Evolutionary conservation across 768 basidiomycete genomes (phyloP).

Genomic region (Gymnopilus junonius): DNA sequence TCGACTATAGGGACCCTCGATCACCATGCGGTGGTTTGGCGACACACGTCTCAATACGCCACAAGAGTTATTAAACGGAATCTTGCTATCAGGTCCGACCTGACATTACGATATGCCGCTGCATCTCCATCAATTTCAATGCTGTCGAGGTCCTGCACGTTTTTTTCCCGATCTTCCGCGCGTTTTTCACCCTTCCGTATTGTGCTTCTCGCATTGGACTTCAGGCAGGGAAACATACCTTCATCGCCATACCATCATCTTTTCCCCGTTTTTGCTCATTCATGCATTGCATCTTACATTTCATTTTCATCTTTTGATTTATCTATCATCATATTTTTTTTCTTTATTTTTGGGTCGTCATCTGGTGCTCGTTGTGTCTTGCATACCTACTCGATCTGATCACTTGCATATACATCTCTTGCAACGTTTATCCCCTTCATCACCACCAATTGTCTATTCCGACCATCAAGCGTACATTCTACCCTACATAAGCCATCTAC

Average conservation of each 20-base stretch:
- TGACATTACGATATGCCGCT: conserved; percentile 2
- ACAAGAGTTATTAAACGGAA: conserved; percentile 1
- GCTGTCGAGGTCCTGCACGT: conserved; percentile 16
- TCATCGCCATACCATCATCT: conserved; percentile 3
- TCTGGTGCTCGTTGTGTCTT: not conserved
- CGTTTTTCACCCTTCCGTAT: conserved; percentile 14
- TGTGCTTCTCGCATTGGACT: conserved; percentile 3
- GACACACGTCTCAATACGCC: conserved; percentile 19
- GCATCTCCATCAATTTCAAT: conserved; percentile 7
- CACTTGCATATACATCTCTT: not conserved
- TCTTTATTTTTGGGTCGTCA: conserved; percentile 8
- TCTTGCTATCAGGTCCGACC: conserved; percentile 5
- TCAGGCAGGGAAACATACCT: conserved; percentile 3
- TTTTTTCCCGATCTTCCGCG: conserved; percentile 20
- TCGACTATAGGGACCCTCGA: not conserved
- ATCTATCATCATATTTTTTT: conserved; percentile 11
- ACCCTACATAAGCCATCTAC: not conserved
- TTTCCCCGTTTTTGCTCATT: not conserved
- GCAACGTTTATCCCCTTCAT: not conserved
- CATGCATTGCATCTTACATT: not conserved
- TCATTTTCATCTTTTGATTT: conserved; percentile 9
- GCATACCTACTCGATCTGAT: not conserved
- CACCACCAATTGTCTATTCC: not conserved
- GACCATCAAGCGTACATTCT: not conserved
- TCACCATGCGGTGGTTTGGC: conserved; percentile 10